These are phyloP conservation scores for Sanghuangporus weigelae DNA, from an alignment of 1,284 basidiomycete species.

Conservation along the genomic window DNA sequence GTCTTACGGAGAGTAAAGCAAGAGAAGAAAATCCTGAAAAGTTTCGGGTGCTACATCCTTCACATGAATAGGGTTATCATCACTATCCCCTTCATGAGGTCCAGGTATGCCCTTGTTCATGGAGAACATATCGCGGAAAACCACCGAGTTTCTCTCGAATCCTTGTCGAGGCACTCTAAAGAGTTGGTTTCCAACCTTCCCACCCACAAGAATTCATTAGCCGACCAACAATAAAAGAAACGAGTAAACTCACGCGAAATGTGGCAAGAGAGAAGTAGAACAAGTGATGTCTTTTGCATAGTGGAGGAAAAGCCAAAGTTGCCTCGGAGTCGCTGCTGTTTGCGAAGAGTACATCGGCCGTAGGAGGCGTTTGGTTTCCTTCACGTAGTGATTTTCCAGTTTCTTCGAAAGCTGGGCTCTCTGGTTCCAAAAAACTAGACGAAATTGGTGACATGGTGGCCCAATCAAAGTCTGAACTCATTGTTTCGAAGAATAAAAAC, in stretches of 20 bases:
- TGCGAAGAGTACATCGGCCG: not conserved
- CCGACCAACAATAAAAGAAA: not conserved
- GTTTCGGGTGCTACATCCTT: not conserved
- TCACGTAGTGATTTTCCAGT: no score
- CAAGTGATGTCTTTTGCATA: not conserved
- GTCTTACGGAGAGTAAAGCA: slow-evolving; percentile 8
- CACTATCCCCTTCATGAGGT: slow-evolving; percentile 1
- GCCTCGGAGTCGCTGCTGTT: not conserved
- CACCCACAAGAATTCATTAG: not conserved
- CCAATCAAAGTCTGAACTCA: no score
- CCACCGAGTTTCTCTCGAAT: slow-evolving; percentile 4
- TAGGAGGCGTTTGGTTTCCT: no score
- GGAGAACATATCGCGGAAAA: slow-evolving; percentile 13
- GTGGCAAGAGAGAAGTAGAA: not conserved
- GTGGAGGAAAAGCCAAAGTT: not conserved
- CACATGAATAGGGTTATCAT: slow-evolving; percentile 9
- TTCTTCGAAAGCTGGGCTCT: no score
- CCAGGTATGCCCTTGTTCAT: not conserved
- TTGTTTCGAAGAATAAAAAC: no score
- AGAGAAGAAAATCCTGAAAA: not conserved
- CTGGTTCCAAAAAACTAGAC: no score
- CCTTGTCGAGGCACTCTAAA: slow-evolving; percentile 8
- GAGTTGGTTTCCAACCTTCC: slow-evolving; percentile 4
- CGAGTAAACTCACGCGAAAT: not conserved
- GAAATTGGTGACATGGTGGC: no score